Base-by-base conservation (phyloP, 2,329 filamentous ascomycete genomes). In the Microsporum ferrugineum region DNA sequence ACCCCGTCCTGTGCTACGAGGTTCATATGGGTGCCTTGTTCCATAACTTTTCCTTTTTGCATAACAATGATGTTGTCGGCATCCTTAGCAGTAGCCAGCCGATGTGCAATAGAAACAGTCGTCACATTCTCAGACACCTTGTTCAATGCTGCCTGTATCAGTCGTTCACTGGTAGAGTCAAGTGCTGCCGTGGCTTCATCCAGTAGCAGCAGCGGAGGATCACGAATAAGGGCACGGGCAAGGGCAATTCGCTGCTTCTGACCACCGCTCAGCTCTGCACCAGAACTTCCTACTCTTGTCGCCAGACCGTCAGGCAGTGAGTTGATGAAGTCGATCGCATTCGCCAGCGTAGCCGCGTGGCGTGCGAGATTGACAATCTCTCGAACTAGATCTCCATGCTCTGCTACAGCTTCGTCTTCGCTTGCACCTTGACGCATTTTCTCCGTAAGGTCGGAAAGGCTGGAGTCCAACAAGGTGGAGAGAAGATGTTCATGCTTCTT, bases 191-290 rank as follows among this genome's bases (percentile, higher is more conserved):
- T 74, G 1, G 72, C 72, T 62, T 75, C 72, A 57, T 75, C 72
- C 2, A 75, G 65, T 14, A 75, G 68, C 2, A 96, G 80, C 68
- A 96, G 79, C 75, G 88, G 89, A 0, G 91, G 91, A 68, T 95
- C 87, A 7, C 87, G 90, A 31, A 95, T 88, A 60, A 95, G 83
- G 17, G 90, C 90, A 66, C 89, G 80, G 2, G 91, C 89, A 71
- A 96, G 91, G 4, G 91, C 89, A 68, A 96, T 92, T 65, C 91
- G 87, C 73, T 96, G 91, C 73, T 95, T 83, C 71, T 96, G 90
- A 0, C 91, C 91, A 0, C 89, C 89, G 57, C 70, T 71, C 38
- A 72, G 56, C 41, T 68, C 68, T 12, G 66, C 68, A 14, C 70
- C 71, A 1, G 63, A 61, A 5, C 64, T 63, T 2, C 71, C 71